A percentile compares a stretch with the other conserved stretches of the same genome.
These are phyloP conservation scores for Plectranthus barbatus DNA, from an alignment of 257 asterid species.

Conservation along the genomic window DNA sequence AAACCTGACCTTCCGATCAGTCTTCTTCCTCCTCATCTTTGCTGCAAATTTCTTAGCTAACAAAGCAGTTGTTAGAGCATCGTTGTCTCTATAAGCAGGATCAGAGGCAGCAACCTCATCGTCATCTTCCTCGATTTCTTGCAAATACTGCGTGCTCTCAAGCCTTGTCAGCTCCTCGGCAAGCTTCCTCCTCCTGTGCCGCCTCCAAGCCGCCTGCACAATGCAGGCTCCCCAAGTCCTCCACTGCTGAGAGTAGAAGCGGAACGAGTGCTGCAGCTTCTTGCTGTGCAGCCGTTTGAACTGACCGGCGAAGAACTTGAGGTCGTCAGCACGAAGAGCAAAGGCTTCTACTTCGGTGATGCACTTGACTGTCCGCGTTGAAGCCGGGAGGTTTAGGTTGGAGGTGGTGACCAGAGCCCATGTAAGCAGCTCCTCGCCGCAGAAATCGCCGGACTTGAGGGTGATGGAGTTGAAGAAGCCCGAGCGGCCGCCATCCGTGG, in stretches of 20 bases:
- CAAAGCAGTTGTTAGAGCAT: conserved; percentile 35
- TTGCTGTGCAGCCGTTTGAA: conserved; percentile 76
- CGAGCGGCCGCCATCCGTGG: conserved; percentile 75
- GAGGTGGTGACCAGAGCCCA: conserved; percentile 65
- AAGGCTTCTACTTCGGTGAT: conserved; percentile 71
- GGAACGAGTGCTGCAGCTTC: conserved; percentile 72
- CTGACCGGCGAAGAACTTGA: conserved; percentile 64
- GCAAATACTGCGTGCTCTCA: conserved; percentile 34
- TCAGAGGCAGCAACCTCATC: not conserved
- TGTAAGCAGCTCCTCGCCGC: too few species aligned
- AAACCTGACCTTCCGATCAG: conserved; percentile 22
- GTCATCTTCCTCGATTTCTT: conserved; percentile 14
- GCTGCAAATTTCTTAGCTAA: conserved; percentile 65
- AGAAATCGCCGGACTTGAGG: conserved; percentile 65
- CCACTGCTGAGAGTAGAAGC: conserved; percentile 85
- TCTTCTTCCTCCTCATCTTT: conserved; percentile 40
- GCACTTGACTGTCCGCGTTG: conserved; percentile 65
- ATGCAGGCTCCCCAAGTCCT: conserved; percentile 89
- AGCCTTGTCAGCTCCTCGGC: conserved; percentile 49
- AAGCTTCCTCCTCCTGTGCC: conserved; percentile 37
- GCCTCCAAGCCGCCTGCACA: conserved; percentile 59
- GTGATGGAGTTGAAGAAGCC: conserved; percentile 82
- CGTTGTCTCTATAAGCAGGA: not conserved
- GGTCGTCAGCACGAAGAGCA: conserved; percentile 72
- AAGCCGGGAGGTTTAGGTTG: conserved; percentile 55